Base-by-base conservation (phyloP, 176 grass and related monocot species). In the Oryza brachyantha region DNA sequence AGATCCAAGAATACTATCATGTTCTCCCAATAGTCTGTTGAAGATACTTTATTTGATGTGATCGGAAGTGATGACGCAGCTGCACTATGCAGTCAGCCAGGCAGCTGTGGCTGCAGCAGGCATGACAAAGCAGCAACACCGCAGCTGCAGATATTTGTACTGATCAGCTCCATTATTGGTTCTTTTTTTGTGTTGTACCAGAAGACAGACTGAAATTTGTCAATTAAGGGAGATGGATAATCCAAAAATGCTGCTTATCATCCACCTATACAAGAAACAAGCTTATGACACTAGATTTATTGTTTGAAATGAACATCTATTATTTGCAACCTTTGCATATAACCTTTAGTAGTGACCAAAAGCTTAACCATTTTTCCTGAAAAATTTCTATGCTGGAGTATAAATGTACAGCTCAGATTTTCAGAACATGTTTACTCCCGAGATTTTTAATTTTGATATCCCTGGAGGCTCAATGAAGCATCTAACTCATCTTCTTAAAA, bases 281-380 rank as follows among this genome's bases (percentile, higher is more conserved):
- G 5, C 27, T 13, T 32, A 5, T 16, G 66, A 70, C 16, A 4
- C 37, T 73, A 24, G n/a, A 61, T n/a, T 6, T 29, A 59, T 67
- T 42, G 57, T 58, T 40, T 55, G 22, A 10, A 72, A 12, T 45
- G 45, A 71, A n/a, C 27, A 77, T 66, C 25, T 66, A 14, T 65
- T 82, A 21, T 52, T 52, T 52, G 48, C 48, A 52, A 52, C 19
- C 2, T 72, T 21, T 64, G 8, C 26, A 71, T 7, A 29, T 64
- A 57, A 32, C 29, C 6, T 77, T 77, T 64, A 65, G 17, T 72
- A 43, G 26, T 8, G 0, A 48, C 25, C 60, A 14, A 36, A 36
- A 72, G 7, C 8, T 32, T 86, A 68, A 41, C 26, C 43, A 46
- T 78, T 72, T 3, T 78, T 55, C 40, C n/a, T 80, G n/a, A 75